Evolutionary conservation across 1,284 basidiomycete species (phyloP).

Genomic region (Agroathelia rolfsii): DNA sequence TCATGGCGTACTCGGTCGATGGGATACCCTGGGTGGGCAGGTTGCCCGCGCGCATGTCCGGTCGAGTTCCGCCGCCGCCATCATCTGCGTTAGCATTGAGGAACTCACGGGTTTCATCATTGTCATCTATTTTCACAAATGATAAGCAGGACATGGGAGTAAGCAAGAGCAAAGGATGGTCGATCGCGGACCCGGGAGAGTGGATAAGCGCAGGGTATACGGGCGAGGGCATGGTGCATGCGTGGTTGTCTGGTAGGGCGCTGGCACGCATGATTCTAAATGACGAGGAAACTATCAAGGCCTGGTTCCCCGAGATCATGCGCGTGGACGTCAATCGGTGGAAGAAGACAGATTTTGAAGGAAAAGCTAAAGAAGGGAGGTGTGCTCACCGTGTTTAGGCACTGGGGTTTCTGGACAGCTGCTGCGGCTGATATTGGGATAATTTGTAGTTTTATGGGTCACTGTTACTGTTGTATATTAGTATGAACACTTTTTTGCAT

Average conservation of each 20-base stretch:
- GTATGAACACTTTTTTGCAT: slow-evolving; percentile 10
- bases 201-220: slow-evolving; percentile 51
- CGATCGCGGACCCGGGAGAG: slow-evolving; percentile 25
- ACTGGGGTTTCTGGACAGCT: too few species aligned
- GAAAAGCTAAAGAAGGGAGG: too few species aligned
- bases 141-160: slow-evolving; percentile 11
- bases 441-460: too few species aligned
- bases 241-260: slow-evolving; percentile 49
- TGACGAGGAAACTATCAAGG: slow-evolving; percentile 21
- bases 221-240: slow-evolving; percentile 61
- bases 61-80: slow-evolving; percentile 16
- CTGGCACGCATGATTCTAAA: slow-evolving; percentile 47
- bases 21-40: slow-evolving; percentile 47
- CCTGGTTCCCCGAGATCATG: slow-evolving; percentile 42
- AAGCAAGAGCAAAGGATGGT: slow-evolving; percentile 1
- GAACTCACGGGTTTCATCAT: neutral
- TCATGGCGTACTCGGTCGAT: slow-evolving; percentile 46
- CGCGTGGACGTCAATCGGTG: slow-evolving; percentile 41
- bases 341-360: slow-evolving; percentile 26
- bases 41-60: slow-evolving; percentile 29
- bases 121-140: slow-evolving; percentile 8
- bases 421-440: too few species aligned
- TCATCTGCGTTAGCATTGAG: neutral
- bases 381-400: neutral
- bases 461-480: slow-evolving; percentile 3